Evolutionary conservation across 192 early-diverging fungal genomes (phyloP).

Genomic region (Entomortierella chlamydospora): DNA sequence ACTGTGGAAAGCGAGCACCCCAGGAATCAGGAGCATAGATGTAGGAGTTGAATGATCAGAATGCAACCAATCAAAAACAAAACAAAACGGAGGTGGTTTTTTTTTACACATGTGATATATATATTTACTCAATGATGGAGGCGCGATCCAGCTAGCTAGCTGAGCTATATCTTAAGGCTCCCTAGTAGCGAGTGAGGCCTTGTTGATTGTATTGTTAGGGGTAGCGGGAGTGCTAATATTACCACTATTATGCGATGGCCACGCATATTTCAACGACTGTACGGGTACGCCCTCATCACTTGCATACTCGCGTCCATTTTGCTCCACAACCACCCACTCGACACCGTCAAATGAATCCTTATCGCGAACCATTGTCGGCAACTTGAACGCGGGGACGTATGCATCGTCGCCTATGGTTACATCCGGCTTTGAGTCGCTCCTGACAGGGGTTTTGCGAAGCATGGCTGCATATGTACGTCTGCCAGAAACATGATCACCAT

Average conservation of each 20-base stretch:
- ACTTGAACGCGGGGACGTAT: slow-evolving; percentile 6
- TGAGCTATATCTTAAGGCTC: no score
- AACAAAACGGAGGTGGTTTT: no score
- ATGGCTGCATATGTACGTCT: not conserved
- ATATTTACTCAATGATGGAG: no score
- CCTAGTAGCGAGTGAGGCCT: no score
- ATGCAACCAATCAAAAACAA: no score
- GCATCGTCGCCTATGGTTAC: not conserved
- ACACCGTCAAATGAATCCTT: slow-evolving; percentile 18
- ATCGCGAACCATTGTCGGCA: slow-evolving; percentile 12
- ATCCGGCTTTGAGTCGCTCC: not conserved
- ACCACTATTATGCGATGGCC: not conserved
- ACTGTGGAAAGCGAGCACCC: no score
- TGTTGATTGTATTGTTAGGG: no score
- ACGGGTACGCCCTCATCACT: slow-evolving; percentile 25
- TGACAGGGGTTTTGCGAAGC: not conserved
- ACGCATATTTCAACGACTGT: not conserved
- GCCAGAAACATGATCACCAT: not conserved
- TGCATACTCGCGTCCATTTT: slow-evolving; percentile 12
- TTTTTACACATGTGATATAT: no score
- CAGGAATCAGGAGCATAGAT: no score
- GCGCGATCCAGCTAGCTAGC: no score
- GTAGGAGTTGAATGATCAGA: no score
- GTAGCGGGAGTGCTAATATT: no score
- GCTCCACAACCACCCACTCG: slow-evolving; percentile 34